Evolutionary conservation across 1,284 basidiomycete genomes (phyloP), one percentile per base, ranked within the genome.

Genomic region (Vanrija sp.): DNA sequence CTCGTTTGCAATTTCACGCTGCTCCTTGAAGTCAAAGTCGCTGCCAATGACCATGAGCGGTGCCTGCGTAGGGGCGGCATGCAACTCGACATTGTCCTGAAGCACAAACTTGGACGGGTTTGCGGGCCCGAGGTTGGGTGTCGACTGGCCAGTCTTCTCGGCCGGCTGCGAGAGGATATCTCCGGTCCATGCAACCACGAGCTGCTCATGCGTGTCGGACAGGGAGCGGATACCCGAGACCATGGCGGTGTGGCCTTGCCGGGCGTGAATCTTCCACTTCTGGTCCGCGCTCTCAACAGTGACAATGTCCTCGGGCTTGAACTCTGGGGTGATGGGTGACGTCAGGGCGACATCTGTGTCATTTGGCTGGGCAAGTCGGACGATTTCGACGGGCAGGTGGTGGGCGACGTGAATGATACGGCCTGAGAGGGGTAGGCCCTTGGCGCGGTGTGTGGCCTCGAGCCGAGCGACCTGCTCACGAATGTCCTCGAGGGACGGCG

Each of bases 191-290:
- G 91, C 95, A 46, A 98, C 83, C 67, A 97, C 85, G 62, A 96
- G 77, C 79, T 98, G 91, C 62, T 92, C 86, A 74, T 95, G 89
- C 0, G 88, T 87, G 14, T 84, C 78, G 12, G 86, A 83, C 44
- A 98, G 83, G 5, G 87, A 89, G 54, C 86, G 84, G 67, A 98
- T 93, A 38, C 96, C 95, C 48, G 87, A 89, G 64, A 95, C 88
- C 88, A 98, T 91, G 8, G 95, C 95, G 6, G 91, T 86, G 75
- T 98, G 95, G 21, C 93, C 95, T 55, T 92, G 86, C 38, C 94
- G 83, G 4, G 86, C 84, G 10, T 83, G 78, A 9, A 98, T 79
- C 12, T 85, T 83, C 95, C 95, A 98, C 50, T 71, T 74, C 28
- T 72, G 64, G 52, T 72, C 65, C 16, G 57, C 43, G 52, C 63